Base-by-base conservation (phyloP, 768 basidiomycete species). In the Sporobolomyces phaffii region DNA sequence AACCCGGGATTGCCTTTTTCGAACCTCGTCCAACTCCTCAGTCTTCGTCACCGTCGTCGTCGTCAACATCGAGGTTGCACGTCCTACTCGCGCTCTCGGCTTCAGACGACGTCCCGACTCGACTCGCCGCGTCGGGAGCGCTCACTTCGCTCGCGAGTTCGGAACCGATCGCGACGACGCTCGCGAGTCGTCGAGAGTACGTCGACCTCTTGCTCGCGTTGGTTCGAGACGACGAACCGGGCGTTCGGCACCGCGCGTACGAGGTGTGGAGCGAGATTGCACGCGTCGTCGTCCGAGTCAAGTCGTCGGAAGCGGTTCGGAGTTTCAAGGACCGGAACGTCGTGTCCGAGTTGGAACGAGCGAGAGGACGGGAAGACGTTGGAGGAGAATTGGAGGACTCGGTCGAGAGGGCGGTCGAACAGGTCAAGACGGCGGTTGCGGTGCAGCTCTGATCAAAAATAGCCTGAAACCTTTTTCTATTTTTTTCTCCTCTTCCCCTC, bases 121-220 rank as follows among this genome's bases (percentile, higher is more conserved):
- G 88, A 38, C 76, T 90, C 20, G 94, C 94, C n/a, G 90, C 93
- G 1, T 86, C 89, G 0, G 94, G 93, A 22, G 89, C 91, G 4
- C 80, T 97, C 44, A 91, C 94, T 7, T 87, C 86, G 33, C 78
- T 99, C 60, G 87, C 87, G 1, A 80, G 82, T 29, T 83, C 85
- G 0, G 62, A 68, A 10, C 80, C 82, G 1, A 78, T 62, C 26
- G 24, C 51, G 20, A 24, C 28, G 22, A 52, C 54, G 1, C 22
- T 52, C 11, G 29, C 31, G 4, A 22, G 33, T 2, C 40, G 33
- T 20, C 29, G 33, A 10, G 51, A 58, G 36, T 48, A 66, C 40
- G 11, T 61, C 31, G 62, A 51, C 17, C 40, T 69, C 6, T 48
- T 74, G n/a, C 28, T 49, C 57, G 28, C 13, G 17, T 31, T 52